Evolutionary conservation across 495 filamentous ascomycete genomes (phyloP), one percentile per base, ranked within the genome.

Genomic region (Penicillium bovifimosum): DNA sequence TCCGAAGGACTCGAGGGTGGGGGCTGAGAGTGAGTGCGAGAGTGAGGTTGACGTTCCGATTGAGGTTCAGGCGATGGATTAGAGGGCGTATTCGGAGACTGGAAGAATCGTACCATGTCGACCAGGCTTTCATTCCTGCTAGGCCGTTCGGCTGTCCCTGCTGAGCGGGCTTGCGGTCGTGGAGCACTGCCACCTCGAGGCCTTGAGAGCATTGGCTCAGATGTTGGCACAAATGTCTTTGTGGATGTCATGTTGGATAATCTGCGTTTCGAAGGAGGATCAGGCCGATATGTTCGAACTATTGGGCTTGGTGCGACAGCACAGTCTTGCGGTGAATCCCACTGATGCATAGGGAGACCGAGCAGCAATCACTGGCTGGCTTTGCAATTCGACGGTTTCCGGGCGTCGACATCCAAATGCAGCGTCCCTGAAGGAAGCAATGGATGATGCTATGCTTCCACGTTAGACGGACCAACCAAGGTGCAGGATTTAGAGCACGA

Each of bases 261-360:
- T 41, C 52, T 58, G 35, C 63, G 66, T 54, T 64, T 68, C 26
- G 48, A 45, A 32, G 58, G 62, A 8, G 61, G 62, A 60, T 61
- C 60, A 36, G 60, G 63, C 47, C 72, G 70, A 53, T 62, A 67
- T 17, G 68, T 76, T 44, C 68, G 68, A 33, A 76, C 68, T 32
- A 70, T 63, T 43, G 73, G 73, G 56, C 67, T 68, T n/a, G 71
- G 71, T 53, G 73, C 73, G 47, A 68, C 59, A 41, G 60, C 63
- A 61, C 57, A 55, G 48, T 65, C 61, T 53, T 63, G 49, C 50
- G 56, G 44, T 18, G 60, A 42, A 33, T 61, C 63, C 57, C 57
- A 56, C 52, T 65, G 56, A 62, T 68, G 68, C 71, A 74, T 74
- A 63, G 45, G 35, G 42, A 48, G 35, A 47, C 18, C 27, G 51